phyloP scores from a whole-genome alignment of 1,284 basidiomycete genomes.

The Puccinia brachypodii region DNA sequence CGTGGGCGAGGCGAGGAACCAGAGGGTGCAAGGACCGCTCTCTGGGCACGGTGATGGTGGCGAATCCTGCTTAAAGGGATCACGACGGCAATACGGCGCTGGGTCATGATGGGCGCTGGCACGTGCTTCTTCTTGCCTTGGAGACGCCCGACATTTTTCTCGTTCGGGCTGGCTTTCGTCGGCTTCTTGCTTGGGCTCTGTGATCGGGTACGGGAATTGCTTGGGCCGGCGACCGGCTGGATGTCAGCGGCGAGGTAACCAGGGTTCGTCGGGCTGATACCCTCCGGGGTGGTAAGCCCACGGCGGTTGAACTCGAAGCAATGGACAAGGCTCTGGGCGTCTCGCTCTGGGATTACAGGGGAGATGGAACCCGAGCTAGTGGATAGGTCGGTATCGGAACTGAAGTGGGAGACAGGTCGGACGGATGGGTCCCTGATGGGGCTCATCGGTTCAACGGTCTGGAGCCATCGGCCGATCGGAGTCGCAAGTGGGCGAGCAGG shows the following conservation, averaged over 20 bases:
- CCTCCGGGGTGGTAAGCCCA: neutral
- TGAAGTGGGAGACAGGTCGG: neutral
- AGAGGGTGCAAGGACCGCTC: neutral
- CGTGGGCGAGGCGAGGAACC: neutral
- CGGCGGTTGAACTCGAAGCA: neutral
- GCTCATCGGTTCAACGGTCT: neutral
- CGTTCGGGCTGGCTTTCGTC: neutral
- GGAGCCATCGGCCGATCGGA: neutral
- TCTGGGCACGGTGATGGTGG: neutral
- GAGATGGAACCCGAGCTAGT: neutral
- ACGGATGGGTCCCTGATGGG: neutral
- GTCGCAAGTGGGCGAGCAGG: too few species aligned
- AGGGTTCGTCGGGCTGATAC: constrained; percentile 8
- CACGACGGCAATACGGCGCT: neutral
- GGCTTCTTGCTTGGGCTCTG: neutral
- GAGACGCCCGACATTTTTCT: neutral
- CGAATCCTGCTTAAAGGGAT: neutral
- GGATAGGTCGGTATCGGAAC: neutral
- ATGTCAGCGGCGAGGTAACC: neutral
- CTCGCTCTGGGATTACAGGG: neutral
- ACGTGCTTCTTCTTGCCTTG: neutral
- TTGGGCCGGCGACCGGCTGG: neutral
- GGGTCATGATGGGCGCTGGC: neutral
- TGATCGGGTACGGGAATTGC: neutral
- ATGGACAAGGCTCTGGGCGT: neutral